Evolutionary conservation across 2,329 filamentous ascomycete genomes (phyloP).

Genomic region (Periconia digitata): DNA sequence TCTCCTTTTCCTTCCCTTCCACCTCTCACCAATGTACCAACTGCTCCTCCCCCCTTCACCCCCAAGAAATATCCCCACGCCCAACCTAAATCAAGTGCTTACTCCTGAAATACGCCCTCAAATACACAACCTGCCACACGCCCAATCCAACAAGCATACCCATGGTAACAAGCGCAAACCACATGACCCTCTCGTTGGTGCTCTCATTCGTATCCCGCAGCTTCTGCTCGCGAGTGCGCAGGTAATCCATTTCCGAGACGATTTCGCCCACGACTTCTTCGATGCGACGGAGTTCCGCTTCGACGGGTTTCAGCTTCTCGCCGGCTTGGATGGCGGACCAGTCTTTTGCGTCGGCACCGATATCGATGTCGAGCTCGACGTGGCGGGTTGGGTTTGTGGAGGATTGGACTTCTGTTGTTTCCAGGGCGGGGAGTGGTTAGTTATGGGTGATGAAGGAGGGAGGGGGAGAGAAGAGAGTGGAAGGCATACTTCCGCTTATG

Average conservation of each 20-base stretch:
- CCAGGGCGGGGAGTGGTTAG: background rate
- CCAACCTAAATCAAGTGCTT: constrained; percentile 55
- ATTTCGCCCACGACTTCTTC: constrained; percentile 89
- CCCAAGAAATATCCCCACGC: no score
- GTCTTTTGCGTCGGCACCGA: constrained; percentile 95
- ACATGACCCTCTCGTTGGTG: constrained; percentile 98
- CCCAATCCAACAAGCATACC: constrained; percentile 86
- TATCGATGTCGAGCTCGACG: constrained; percentile 92
- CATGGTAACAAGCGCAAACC: constrained; percentile 95
- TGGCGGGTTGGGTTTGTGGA: constrained; percentile 62
- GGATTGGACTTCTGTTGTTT: constrained; percentile 23
- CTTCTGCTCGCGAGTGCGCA: constrained; percentile 87
- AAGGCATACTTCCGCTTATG: constrained; percentile 58
- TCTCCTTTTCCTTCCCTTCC: background rate
- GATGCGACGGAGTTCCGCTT: constrained; percentile 89
- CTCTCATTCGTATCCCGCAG: constrained; percentile 98
- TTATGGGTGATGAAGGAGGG: background rate
- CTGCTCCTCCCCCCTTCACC: background rate
- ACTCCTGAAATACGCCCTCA: constrained; percentile 85
- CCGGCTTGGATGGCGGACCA: constrained; percentile 95
- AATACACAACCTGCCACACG: constrained; percentile 96
- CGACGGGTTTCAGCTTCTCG: constrained; percentile 97
- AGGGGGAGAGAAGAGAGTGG: background rate
- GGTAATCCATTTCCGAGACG: constrained; percentile 94
- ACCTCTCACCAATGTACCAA: background rate